Evolutionary conservation across 2,329 filamentous ascomycete genomes (phyloP).

Genomic region (Gliomastix tumulicola): DNA sequence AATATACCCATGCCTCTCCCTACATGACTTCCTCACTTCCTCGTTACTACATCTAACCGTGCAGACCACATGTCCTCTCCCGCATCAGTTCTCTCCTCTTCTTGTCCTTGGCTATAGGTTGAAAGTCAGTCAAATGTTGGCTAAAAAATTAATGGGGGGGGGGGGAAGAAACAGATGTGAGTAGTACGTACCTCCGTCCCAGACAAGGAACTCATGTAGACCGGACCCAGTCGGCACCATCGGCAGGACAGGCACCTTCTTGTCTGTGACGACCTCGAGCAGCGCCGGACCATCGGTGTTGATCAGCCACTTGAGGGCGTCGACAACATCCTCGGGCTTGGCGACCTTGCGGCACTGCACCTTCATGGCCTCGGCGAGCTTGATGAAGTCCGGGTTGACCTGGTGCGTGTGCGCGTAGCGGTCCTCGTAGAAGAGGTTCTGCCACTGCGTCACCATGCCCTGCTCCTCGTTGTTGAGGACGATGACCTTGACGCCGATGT

Average conservation of each 20-base stretch:
- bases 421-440: slow-evolving; percentile 95
- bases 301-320: slow-evolving; percentile 81
- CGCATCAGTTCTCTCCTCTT: slow-evolving; percentile 60
- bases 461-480: slow-evolving; percentile 96
- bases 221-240: slow-evolving; percentile 89
- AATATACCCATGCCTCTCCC: too few relatives aligned
- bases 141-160: not conserved
- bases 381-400: slow-evolving; percentile 91
- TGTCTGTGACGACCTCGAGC: slow-evolving; percentile 86
- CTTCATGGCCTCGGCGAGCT: slow-evolving; percentile 85
- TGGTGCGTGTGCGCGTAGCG: slow-evolving; percentile 90
- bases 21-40: too few relatives aligned
- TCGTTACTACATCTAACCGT: too few relatives aligned
- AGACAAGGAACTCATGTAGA: slow-evolving; percentile 77
- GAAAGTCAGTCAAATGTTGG: not conserved
- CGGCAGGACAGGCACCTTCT: slow-evolving; percentile 88
- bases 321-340: slow-evolving; percentile 71
- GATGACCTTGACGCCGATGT: slow-evolving; percentile 93
- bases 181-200: slow-evolving; percentile 21
- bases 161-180: too few relatives aligned
- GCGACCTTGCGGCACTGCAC: slow-evolving; percentile 66
- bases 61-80: slow-evolving; percentile 49
- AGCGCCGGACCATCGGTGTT: slow-evolving; percentile 85
- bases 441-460: slow-evolving; percentile 98
- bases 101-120: slow-evolving; percentile 55